Conservation (phyloP, 352 stramenopile genomes). For the Phytophthora brassicae region DNA sequence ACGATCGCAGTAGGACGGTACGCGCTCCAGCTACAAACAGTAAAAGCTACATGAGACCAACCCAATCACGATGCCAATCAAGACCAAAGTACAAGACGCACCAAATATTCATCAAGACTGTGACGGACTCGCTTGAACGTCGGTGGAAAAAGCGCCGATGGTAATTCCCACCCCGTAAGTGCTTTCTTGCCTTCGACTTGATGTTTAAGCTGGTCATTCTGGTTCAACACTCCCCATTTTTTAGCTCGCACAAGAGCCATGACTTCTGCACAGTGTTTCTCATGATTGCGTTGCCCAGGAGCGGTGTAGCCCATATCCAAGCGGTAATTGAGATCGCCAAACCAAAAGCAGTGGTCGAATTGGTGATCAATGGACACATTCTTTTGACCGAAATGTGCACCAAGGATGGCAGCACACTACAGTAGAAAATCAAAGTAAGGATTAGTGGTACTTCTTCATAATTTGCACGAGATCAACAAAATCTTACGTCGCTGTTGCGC, state of each 20-base stretch:
- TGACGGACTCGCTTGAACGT: slow-evolving; percentile 86
- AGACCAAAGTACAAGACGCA: slow-evolving; percentile 5
- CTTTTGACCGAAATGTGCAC: slow-evolving; percentile 60
- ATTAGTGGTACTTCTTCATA: too few relatives aligned
- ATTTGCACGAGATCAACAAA: not conserved
- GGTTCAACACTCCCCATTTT: slow-evolving; percentile 64
- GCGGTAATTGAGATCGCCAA: slow-evolving; percentile 89
- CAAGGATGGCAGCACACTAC: slow-evolving; percentile 78
- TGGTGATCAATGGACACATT: slow-evolving; percentile 75
- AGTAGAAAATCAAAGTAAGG: too few relatives aligned
- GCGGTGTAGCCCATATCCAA: slow-evolving; percentile 70
- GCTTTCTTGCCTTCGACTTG: slow-evolving; percentile 60
- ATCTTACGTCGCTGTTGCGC: slow-evolving; percentile 76
- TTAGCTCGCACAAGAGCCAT: slow-evolving; percentile 55
- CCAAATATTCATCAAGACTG: slow-evolving; percentile 35
- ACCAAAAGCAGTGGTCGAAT: slow-evolving; percentile 87
- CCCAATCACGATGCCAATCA: not conserved
- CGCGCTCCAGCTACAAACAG: slow-evolving; percentile 52
- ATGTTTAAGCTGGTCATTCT: slow-evolving; percentile 78
- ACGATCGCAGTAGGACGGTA: slow-evolving; percentile 86
- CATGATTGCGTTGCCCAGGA: slow-evolving; percentile 45
- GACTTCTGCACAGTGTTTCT: slow-evolving; percentile 72
- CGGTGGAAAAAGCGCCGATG: slow-evolving; percentile 63
- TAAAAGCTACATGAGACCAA: not conserved
- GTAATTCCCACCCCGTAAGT: slow-evolving; percentile 67